phyloP scores from a whole-genome alignment of 768 basidiomycete species.

The Kwoniella bestiolae region DNA sequence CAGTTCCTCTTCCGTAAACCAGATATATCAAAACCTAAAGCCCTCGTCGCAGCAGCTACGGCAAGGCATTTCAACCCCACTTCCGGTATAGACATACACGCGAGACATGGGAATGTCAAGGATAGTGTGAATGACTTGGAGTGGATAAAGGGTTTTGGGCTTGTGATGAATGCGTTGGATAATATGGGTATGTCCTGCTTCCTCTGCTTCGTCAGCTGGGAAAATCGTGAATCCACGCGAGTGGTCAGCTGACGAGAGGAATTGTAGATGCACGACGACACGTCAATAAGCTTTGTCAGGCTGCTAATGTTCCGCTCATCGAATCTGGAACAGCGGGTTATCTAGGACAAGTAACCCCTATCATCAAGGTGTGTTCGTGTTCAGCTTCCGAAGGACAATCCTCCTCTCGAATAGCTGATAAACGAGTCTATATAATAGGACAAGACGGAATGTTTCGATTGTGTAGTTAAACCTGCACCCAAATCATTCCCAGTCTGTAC shows the following conservation, averaged over 20 bases:
- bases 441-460: slow-evolving; percentile 92
- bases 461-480: slow-evolving; percentile 86
- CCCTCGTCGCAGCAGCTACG: slow-evolving; percentile 66
- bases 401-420: slow-evolving; percentile 1
- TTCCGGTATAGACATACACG: slow-evolving; percentile 80
- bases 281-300: slow-evolving; percentile 98
- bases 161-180: slow-evolving; percentile 94
- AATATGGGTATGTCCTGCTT: slow-evolving; percentile 89
- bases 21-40: slow-evolving; percentile 95
- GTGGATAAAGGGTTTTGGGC: slow-evolving; percentile 88
- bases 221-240: too few relatives aligned
- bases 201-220: too few relatives aligned
- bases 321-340: slow-evolving; percentile 98
- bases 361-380: slow-evolving; percentile 69
- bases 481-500: slow-evolving; percentile 98
- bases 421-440: slow-evolving; percentile 62
- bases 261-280: slow-evolving; percentile 83
- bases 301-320: slow-evolving; percentile 83
- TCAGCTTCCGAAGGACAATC: not conserved
- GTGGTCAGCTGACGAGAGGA: not conserved
- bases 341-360: slow-evolving; percentile 92
- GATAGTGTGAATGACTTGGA: slow-evolving; percentile 83
- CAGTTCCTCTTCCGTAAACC: slow-evolving; percentile 97
- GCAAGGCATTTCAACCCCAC: slow-evolving; percentile 63
- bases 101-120: slow-evolving; percentile 95